Base-by-base conservation (phyloP, 176 grass and related monocot species). In the Carex scoparia region DNA sequence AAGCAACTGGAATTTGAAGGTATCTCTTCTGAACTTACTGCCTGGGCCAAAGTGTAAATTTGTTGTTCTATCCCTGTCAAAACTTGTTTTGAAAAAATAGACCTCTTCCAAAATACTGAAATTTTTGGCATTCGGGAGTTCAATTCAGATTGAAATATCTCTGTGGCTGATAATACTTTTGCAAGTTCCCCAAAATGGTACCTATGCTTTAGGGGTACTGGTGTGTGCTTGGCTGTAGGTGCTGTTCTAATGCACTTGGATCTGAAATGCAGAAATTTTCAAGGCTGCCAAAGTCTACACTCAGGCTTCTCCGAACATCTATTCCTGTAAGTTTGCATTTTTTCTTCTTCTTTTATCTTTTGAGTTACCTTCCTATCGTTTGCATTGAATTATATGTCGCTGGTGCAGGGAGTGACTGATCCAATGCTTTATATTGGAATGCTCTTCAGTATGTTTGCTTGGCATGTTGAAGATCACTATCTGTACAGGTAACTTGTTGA, bases 401-500 rank as follows among this genome's bases (percentile, higher is more conserved):
- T 42, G 72, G 83, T 87, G 86, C 87, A 99, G 97, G 97, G 97
- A 86, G 93, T 99, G 33, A 99, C 97, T 53, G 97, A 99, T 91
- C 97, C 97, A 48, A 99, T 99, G 93, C 93, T 99, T 81, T 99
- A 99, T 88, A 99, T 99, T 42, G 96, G 96, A 76, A 95, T 99
- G 97, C 97, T 99, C 70, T 99, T 96, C 57, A 99, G 97, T 82
- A 95, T 99, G 91, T 99, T 99, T 90, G 93, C 97, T 16, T 99
- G 97, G 97, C 97, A 99, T 56, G 97, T 99, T 19, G 97, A 99
- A 94, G 97, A 99, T 84, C 97, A 99, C 67, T 99, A 99, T 86
- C 71, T 99, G 66, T 99, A 94, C 86, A 99, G 97, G 97, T 99
- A 92, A 5, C 57, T 69, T 31, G 28, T 68, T 58, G 23, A 31